Base-by-base conservation (phyloP, 495 filamentous ascomycete genomes). In the Talaromyces ruber region DNA sequence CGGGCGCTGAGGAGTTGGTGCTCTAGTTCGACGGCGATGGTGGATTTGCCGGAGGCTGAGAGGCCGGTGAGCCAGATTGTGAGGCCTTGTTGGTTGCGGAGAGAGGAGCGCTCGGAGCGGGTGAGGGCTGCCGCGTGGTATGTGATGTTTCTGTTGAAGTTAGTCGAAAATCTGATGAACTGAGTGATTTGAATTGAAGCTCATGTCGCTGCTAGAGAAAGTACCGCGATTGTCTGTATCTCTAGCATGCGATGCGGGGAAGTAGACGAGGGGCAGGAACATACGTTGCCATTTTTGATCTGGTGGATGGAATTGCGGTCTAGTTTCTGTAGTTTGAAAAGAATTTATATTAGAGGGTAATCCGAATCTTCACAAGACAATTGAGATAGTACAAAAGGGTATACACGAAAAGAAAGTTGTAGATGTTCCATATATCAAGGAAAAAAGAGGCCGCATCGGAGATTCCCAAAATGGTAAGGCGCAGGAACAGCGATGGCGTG, bases 11-110 rank as follows among this genome's bases (percentile, higher is more conserved):
- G 86, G 16, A 98, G 86, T 72, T 96, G 90, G 76, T 96, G 92
- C 79, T 98, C 94, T 18, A 98, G 89, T 21, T 94, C 94, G 18
- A 91, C 94, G 61, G 94, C 94, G 30, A 98, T 87, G 18, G 94
- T 98, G 51, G 92, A 96, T 77, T 98, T 98, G 66, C 94, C 94
- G 3, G 91, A 95, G 60, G 93, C 94, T 21, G 89, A 93, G 51
- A 98, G 87, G 26, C 94, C 94, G 6, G 94, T 98, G 74, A 98
- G 90, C 94, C 94, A 98, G 72, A 98, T 86, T 52, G 94, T 98
- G 73, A 94, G 88, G 67, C 94, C 94, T 43, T 84, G 81, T 77
- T 98, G 95, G 68, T 86, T 84, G 73, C 91, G 90, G 68, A 89
- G 78, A 55, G 75, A 67, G 77, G 84, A 87, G 76, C 94, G 92